These are phyloP conservation scores for Kodamaea restingae DNA, from an alignment of 805 yeast genomes.

Conservation along the genomic window DNA sequence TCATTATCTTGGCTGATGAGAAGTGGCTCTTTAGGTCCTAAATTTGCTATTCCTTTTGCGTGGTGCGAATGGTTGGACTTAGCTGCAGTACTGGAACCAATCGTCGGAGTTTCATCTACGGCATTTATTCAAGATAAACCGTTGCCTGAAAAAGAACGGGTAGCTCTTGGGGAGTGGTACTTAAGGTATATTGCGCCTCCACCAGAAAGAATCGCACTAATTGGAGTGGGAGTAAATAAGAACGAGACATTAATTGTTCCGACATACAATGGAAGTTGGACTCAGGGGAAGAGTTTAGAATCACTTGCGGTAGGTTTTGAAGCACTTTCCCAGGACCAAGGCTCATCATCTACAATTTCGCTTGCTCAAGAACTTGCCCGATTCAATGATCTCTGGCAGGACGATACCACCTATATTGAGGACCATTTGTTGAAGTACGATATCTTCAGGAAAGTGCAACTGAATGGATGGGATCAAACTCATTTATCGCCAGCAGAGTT, in stretches of 20 bases:
- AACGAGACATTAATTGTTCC: slow-evolving; percentile 23
- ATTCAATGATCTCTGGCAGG: slow-evolving; percentile 1
- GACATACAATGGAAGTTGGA: slow-evolving; percentile 1
- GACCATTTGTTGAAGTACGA: slow-evolving; percentile 4
- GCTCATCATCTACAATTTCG: not conserved
- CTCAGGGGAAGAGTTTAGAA: too few relatives aligned
- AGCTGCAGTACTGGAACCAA: not conserved
- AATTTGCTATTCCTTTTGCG: slow-evolving; percentile 24
- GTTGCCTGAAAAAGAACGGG: not conserved
- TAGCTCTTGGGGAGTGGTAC: slow-evolving; percentile 22
- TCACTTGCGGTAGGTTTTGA: too few relatives aligned
- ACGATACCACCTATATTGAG: not conserved
- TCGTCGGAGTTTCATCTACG: too few relatives aligned
- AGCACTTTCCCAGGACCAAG: too few relatives aligned
- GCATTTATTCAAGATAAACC: not conserved
- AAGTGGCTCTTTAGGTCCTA: slow-evolving; percentile 16
- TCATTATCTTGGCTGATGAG: slow-evolving; percentile 6
- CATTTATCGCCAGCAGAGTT: not conserved
- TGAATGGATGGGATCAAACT: not conserved
- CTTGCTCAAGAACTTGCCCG: not conserved
- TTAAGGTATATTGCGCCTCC: slow-evolving; percentile 24
- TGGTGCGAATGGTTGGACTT: slow-evolving; percentile 26
- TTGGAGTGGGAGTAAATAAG: slow-evolving; percentile 20
- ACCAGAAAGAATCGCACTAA: slow-evolving; percentile 27
- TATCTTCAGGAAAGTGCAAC: slow-evolving; percentile 1